Evolutionary conservation across 139 green algal species (phyloP), one percentile per base, ranked within the genome.

Genomic region (Micromonas pusilla): DNA sequence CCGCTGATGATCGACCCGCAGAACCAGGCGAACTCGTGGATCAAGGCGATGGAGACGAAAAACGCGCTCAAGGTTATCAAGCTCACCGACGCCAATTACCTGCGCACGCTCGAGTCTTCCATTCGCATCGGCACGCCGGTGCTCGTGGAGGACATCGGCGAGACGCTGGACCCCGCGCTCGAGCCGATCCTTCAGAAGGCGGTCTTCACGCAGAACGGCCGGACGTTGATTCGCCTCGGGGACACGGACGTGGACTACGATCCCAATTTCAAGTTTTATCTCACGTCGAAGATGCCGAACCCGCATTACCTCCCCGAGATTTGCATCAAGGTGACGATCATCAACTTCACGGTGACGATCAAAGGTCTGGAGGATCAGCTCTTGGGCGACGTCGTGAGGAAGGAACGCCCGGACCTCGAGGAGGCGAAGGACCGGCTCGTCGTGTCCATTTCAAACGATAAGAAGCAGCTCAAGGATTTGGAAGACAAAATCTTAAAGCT

Each of bases 1-100:
- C 91, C 91, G 73, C 85, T 96, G 34, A 92, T 94, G 88, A 94
- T 96, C 64, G 91, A 96, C 73, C 91, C 91, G n/a, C 82, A 86
- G 68, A 85, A 83, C 31, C 90, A 96, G 77, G 91, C 91, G 54
- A 93, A 91, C 86, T 66, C 70, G 4, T 96, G 91, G 91, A 79
- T 94, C n/a, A 93, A 92, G 82, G 70, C 77, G 67, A 90, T 94
- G 88, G 89, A 93, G 85, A 33, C 60, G 0, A 89, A 90, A 76
- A 90, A 86, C 78, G 91, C 89, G 6, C 85, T 96, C 78, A 83
- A 88, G 5, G 73, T 86, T 16, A 81, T 94, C 52, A 92, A 92
- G 76, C 85, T 91, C 3, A 91, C 86, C 2, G 91, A 94, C 72
- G 26, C 31, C 52, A 89, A 88, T 79, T 93, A 92, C 81, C 83